phyloP scores from a whole-genome alignment of 2,329 filamentous ascomycete species.

The Paracamarosporium sp. region DNA sequence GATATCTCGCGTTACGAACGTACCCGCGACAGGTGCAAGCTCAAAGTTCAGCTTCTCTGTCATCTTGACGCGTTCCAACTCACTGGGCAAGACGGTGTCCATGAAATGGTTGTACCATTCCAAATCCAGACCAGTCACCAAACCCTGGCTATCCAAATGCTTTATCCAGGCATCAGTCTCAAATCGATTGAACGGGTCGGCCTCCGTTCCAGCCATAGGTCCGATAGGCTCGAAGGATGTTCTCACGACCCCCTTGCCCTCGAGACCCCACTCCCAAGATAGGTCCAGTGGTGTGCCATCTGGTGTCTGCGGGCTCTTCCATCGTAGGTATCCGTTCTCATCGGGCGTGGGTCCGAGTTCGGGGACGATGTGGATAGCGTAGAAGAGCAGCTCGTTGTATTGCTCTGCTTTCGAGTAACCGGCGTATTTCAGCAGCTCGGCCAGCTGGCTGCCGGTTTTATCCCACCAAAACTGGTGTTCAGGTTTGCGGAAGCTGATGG shows the following conservation, averaged over 20 bases:
- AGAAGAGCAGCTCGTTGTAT: conserved; percentile 19
- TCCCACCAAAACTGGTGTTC: conserved; percentile 18
- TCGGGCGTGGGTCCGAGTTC: conserved; percentile 13
- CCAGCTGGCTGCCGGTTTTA: conserved; percentile 11
- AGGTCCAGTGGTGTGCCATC: conserved; percentile 20
- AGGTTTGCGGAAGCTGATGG: conserved; percentile 5
- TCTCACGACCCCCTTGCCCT: conserved; percentile 17
- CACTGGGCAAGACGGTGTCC: conserved; percentile 9
- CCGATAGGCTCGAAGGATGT: conserved; percentile 21
- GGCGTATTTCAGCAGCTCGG: conserved; percentile 10
- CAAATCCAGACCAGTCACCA: conserved; percentile 16
- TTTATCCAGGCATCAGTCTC: conserved; percentile 16
- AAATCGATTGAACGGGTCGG: conserved; percentile 15
- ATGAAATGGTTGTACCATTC: conserved; percentile 19
- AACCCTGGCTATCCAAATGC: conserved; percentile 12
- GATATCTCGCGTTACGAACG: conserved; percentile 18
- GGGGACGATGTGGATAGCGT: conserved; percentile 13
- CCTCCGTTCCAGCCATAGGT: conserved; percentile 11
- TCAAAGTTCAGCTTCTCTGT: conserved; percentile 14
- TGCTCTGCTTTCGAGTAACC: conserved; percentile 12
- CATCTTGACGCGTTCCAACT: conserved; percentile 13
- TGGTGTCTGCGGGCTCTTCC: conserved; percentile 19
- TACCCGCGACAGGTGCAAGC: conserved; percentile 18
- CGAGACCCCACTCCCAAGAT: conserved; percentile 21
- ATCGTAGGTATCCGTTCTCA: conserved; percentile 6